These are phyloP conservation scores for Scheffersomyces insectosa DNA, from an alignment of 1,139 yeast species.

Conservation along the genomic window DNA sequence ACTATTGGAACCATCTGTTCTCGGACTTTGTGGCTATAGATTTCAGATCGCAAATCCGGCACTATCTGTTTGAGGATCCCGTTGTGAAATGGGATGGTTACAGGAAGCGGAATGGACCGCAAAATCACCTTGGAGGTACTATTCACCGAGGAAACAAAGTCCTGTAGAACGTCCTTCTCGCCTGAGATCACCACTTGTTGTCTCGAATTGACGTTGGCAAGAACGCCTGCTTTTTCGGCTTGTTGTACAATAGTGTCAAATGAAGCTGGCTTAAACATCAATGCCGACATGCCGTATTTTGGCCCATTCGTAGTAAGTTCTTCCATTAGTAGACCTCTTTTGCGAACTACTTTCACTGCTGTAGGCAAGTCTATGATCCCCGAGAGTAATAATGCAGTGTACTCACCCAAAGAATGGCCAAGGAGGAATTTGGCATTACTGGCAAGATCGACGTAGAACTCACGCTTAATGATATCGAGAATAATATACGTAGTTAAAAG, in stretches of 20 bases:
- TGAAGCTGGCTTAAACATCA: slow-evolving; percentile 24
- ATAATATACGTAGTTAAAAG: slow-evolving; percentile 47
- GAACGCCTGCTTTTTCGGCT: slow-evolving; percentile 21
- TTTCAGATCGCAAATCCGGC: slow-evolving; percentile 22
- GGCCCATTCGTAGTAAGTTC: slow-evolving; percentile 13
- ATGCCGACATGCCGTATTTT: slow-evolving; percentile 40
- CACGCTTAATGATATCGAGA: slow-evolving; percentile 26
- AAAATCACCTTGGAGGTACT: slow-evolving; percentile 18
- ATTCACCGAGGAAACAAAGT: slow-evolving; percentile 19
- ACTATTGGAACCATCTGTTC: slow-evolving; percentile 15
- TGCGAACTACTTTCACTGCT: slow-evolving; percentile 50
- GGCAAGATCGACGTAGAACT: slow-evolving; percentile 21
- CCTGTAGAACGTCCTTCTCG: slow-evolving; percentile 16
- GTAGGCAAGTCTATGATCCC: slow-evolving; percentile 39
- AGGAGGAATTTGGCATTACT: slow-evolving; percentile 28
- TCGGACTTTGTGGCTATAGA: slow-evolving; percentile 10
- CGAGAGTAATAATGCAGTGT: slow-evolving; percentile 48
- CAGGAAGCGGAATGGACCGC: slow-evolving; percentile 39
- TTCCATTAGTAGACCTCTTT: slow-evolving; percentile 56
- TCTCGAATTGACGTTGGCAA: slow-evolving; percentile 47
- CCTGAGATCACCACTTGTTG: slow-evolving; percentile 51
- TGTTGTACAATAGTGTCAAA: slow-evolving; percentile 19
- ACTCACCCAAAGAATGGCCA: slow-evolving; percentile 66
- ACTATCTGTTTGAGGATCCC: slow-evolving; percentile 39
- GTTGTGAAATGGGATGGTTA: slow-evolving; percentile 57